Conservation (phyloP, 2,329 filamentous ascomycete species). For the Didymella arachidicola region DNA sequence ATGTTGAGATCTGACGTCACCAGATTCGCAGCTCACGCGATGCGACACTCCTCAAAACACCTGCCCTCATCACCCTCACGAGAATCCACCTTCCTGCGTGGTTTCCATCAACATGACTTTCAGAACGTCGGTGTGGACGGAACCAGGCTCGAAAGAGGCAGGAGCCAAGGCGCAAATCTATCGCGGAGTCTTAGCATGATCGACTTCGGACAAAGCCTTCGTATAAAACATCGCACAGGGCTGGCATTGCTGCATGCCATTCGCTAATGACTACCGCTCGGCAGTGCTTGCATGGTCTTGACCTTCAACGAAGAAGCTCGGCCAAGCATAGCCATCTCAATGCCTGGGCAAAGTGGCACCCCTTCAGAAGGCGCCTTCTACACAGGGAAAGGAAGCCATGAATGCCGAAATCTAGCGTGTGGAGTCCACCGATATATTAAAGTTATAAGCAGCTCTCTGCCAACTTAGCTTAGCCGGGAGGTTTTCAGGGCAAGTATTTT, state of each 20-base stretch:
- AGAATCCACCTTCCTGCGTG: not conserved
- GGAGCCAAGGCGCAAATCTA: constrained; percentile 23
- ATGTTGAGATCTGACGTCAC: too few relatives aligned
- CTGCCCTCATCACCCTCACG: not conserved
- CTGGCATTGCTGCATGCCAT: constrained; percentile 4
- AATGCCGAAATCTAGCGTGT: not conserved
- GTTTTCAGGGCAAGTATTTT: not conserved
- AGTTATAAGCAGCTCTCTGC: constrained; percentile 1
- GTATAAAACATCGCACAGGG: constrained; percentile 4
- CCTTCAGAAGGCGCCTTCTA: constrained; percentile 18
- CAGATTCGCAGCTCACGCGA: too few relatives aligned
- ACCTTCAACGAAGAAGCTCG: constrained; percentile 1
- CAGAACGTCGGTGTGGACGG: constrained; percentile 15
- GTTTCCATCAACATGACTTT: not conserved
- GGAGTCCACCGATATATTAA: not conserved
- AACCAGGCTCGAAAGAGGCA: constrained; percentile 15
- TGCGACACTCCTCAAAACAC: not conserved
- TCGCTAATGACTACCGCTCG: constrained; percentile 14
- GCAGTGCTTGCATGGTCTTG: constrained; percentile 13
- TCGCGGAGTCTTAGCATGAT: constrained; percentile 24
- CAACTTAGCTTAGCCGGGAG: not conserved
- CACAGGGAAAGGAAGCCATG: not conserved
- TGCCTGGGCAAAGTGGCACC: constrained; percentile 8
- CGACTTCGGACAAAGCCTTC: constrained; percentile 11
- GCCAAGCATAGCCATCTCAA: constrained; percentile 15